These are phyloP conservation scores for Asterophora parasitica DNA, from an alignment of 768 basidiomycete species.

Conservation along the genomic window DNA sequence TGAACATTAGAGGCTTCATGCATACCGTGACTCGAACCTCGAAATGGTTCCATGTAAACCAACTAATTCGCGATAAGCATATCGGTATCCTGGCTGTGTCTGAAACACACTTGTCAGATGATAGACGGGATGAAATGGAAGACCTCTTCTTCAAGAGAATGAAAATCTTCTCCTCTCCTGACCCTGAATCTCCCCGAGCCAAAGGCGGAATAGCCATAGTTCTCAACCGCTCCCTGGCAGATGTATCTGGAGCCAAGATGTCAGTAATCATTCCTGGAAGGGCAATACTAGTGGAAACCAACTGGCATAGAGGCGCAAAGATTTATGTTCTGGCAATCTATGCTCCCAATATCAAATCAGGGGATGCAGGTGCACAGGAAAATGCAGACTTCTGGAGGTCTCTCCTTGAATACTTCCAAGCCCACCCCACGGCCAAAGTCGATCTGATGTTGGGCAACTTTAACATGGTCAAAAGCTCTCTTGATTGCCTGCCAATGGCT, in stretches of 20 bases:
- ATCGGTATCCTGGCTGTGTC: neutral
- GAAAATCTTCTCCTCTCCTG: neutral
- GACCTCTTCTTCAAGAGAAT: neutral
- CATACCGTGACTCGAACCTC: neutral
- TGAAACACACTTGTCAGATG: neutral
- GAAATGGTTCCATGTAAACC: conserved; percentile 5
- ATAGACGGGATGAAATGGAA: neutral
- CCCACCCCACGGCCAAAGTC: conserved; percentile 12
- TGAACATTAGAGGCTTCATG: conserved; percentile 2
- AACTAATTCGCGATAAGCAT: neutral
- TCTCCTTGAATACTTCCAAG: neutral
- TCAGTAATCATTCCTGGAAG: neutral
- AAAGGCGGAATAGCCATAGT: conserved; percentile 1
- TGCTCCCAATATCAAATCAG: neutral
- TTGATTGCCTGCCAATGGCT: conserved; percentile 30
- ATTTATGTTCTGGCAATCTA: neutral
- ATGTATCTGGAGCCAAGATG: neutral
- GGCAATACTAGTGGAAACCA: neutral
- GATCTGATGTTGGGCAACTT: conserved; percentile 37
- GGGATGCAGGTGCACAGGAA: neutral
- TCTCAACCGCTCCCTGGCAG: neutral
- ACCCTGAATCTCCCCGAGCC: neutral
- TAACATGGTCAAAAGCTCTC: conserved; percentile 34
- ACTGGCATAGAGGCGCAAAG: neutral
- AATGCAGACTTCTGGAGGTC: neutral